Conservation (phyloP, 768 basidiomycete species). For the Coprinopsis marcescibilis region DNA sequence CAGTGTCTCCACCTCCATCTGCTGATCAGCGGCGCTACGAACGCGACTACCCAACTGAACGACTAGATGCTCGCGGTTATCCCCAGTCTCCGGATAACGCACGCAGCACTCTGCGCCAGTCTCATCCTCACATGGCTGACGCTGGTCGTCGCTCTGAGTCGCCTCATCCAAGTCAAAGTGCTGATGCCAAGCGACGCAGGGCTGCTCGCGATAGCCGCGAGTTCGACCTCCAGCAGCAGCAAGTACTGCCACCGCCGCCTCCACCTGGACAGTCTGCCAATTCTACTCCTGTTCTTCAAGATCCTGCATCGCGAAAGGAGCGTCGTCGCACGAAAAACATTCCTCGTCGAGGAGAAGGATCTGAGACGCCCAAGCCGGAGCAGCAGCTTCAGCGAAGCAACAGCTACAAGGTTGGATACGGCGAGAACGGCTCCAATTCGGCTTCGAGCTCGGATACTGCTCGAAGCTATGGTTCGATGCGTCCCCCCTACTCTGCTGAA, state of each 20-base stretch:
- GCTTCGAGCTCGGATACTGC: no score
- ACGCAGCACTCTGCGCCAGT: slow-evolving; percentile 23
- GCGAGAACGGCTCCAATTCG: slow-evolving; percentile 23
- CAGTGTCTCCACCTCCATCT: slow-evolving; percentile 26
- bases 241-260: slow-evolving; percentile 6
- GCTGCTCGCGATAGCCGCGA: slow-evolving; percentile 25
- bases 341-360: slow-evolving; percentile 25
- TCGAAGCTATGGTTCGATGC: slow-evolving; percentile 24
- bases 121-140: slow-evolving; percentile 22
- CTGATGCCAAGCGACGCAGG: slow-evolving; percentile 39
- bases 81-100: slow-evolving; percentile 23
- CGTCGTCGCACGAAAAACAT: slow-evolving; percentile 35
- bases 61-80: slow-evolving; percentile 33
- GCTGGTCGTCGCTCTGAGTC: slow-evolving; percentile 54
- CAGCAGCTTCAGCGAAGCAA: slow-evolving; percentile 10
- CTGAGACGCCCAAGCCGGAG: slow-evolving; percentile 36
- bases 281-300: slow-evolving; percentile 9
- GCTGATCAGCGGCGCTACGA: slow-evolving; percentile 53
- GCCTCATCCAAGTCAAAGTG: slow-evolving; percentile 37
- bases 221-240: slow-evolving; percentile 10
- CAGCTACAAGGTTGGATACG: slow-evolving; percentile 16
- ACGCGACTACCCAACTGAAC: slow-evolving; percentile 40
- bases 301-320: slow-evolving; percentile 12
- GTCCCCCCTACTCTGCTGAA: slow-evolving; percentile 3
- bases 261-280: slow-evolving; percentile 6